Evolutionary conservation across 495 filamentous ascomycete genomes (phyloP).

Genomic region (Penicillium silybi): DNA sequence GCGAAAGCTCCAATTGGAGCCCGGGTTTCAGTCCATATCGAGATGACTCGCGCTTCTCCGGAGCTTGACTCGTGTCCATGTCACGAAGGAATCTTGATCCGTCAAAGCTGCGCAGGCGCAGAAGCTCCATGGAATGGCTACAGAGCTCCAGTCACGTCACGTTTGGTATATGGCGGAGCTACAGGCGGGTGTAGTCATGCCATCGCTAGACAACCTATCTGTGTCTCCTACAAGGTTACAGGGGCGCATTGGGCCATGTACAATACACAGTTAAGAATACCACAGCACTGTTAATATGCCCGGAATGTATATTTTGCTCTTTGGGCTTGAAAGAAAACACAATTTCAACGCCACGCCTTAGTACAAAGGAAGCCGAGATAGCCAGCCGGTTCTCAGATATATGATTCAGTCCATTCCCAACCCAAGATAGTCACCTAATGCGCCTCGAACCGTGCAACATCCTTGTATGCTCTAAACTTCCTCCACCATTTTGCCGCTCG

Average conservation of each 20-base stretch:
- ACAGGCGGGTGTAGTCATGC: no score
- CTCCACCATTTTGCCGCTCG: constrained; percentile 42
- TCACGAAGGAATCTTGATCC: not conserved
- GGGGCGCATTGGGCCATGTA: not conserved
- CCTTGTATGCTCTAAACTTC: constrained; percentile 30
- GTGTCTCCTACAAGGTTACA: not conserved
- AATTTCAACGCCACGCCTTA: constrained; percentile 18
- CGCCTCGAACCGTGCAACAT: constrained; percentile 23
- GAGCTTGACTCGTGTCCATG: not conserved
- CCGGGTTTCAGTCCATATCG: not conserved
- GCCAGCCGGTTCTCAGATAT: constrained; percentile 1
- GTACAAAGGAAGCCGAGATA: not conserved
- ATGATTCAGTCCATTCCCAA: constrained; percentile 11
- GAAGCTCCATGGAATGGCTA: not conserved
- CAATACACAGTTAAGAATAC: not conserved
- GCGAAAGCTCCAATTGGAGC: not conserved
- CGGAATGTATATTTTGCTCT: not conserved
- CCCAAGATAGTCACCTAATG: constrained; percentile 16
- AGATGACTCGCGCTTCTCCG: not conserved
- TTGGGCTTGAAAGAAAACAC: constrained; percentile 4
- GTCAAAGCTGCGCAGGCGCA: not conserved
- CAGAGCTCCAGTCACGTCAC: not conserved
- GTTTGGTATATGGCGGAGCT: not conserved
- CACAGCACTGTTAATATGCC: not conserved
- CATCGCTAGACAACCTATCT: not conserved